Evolutionary conservation across 495 filamentous ascomycete genomes (phyloP), one percentile per base, ranked within the genome.

Genomic region (Cenococcum geophilum): DNA sequence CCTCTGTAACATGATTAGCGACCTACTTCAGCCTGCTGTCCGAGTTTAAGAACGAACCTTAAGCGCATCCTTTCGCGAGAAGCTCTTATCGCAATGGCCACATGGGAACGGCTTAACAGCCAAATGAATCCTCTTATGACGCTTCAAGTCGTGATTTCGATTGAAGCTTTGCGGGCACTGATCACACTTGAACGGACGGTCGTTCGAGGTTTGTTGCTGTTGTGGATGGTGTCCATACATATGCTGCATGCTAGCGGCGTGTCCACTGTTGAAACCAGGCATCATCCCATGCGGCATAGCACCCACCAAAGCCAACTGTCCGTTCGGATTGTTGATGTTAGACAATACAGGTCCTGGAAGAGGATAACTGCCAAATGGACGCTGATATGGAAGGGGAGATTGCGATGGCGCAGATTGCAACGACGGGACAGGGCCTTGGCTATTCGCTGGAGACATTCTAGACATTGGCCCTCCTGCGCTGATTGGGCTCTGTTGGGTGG

Each of bases 41-140:
- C 27, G 45, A 55, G 49, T 65, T 62, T 52, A 35, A 56, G 32
- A 35, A 72, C 80, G 61, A 69, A 97, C 93, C 88, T 98, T 98
- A 14, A 98, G 79, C 20, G 93, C 93, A 78, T 98, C 93, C 73
- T 97, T 98, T 43, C 93, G 78, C 20, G 90, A 96, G 67, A 98
- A 98, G 73, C 89, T 93, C 82, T 97, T 98, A 35, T 96, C 91
- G 69, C 93, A 98, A 67, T 89, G 85, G 11, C 73, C 80, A 69
- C 93, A 98, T 0, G 93, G 92, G 72, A 91, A 97, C 0, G 93
- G 93, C 78, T 98, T 98, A 51, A 97, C 88, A 0, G 91, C 88
- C 51, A 97, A 75, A 74, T 98, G 93, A 58, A 98, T 98, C 58
- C 91, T 78, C 73, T 95, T 95, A 68, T 98, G 93, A 48, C 93